phyloP scores from a whole-genome alignment of 202 grass and related monocot genomes.

The Elaeis oleifera region DNA sequence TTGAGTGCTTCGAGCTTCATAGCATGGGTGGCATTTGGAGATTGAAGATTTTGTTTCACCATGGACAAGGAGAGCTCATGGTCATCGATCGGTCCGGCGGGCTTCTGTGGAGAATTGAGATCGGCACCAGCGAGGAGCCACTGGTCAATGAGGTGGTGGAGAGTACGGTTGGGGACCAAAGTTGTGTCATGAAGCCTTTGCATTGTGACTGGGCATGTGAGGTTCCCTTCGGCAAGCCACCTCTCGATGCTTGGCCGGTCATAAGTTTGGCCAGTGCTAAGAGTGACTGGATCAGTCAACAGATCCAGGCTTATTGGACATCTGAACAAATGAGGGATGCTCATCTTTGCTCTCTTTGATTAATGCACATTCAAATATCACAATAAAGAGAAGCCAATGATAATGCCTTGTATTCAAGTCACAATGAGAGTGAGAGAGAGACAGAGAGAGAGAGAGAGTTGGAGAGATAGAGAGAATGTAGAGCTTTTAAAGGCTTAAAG shows the following conservation, averaged over 20 bases:
- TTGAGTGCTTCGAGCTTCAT: slow-evolving; percentile 34
- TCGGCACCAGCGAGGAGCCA: slow-evolving; percentile 49
- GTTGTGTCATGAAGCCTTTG: slow-evolving; percentile 49
- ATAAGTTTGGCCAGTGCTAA: slow-evolving; percentile 93
- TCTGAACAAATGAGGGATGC: slow-evolving; percentile 82
- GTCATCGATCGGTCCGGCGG: neutral
- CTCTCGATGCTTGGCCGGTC: slow-evolving; percentile 76
- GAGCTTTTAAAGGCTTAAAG: neutral
- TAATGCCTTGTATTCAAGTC: too few species aligned
- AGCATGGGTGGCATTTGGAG: neutral
- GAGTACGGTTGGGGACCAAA: slow-evolving; percentile 78
- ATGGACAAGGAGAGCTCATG: slow-evolving; percentile 39
- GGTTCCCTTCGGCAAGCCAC: slow-evolving; percentile 80
- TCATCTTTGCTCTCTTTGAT: slow-evolving; percentile 32
- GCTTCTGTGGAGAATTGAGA: neutral
- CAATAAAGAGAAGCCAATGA: neutral
- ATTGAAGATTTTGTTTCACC: slow-evolving; percentile 41
- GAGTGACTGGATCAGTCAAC: slow-evolving; percentile 87
- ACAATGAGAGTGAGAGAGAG: too few species aligned
- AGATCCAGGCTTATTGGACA: slow-evolving; percentile 95
- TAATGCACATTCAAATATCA: neutral
- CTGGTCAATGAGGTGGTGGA: slow-evolving; percentile 71
- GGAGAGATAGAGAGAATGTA: neutral
- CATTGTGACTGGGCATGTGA: slow-evolving; percentile 97
- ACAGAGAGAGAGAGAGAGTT: neutral